phyloP scores from a whole-genome alignment of 2,329 filamentous ascomycete genomes.

The Talaromyces sp. region DNA sequence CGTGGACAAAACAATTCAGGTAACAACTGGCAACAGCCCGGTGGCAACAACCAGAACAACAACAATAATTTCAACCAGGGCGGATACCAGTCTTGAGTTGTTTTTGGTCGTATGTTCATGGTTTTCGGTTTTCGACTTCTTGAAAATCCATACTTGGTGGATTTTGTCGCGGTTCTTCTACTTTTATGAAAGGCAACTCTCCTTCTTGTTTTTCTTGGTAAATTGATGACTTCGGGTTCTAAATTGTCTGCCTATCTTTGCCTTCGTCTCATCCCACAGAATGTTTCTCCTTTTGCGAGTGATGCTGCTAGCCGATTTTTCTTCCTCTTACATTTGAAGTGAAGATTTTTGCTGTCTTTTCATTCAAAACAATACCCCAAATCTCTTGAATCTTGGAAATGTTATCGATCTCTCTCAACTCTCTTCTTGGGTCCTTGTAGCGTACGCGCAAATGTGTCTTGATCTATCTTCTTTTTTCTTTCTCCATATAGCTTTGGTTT shows the following conservation, averaged over 20 bases:
- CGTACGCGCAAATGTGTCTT: conserved; percentile 28
- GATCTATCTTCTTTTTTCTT: conserved; percentile 15
- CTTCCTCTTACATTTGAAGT: conserved; percentile 36
- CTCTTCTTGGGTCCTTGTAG: conserved; percentile 20
- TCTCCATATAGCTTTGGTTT: background rate
- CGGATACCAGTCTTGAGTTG: conserved; percentile 53
- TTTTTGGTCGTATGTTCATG: conserved; percentile 12
- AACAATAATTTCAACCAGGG: conserved; percentile 56
- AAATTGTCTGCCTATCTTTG: conserved; percentile 18
- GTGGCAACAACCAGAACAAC: conserved; percentile 42
- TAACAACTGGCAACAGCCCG: conserved; percentile 50
- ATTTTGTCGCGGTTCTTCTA: conserved; percentile 9
- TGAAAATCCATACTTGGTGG: conserved; percentile 5
- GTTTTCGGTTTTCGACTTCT: background rate
- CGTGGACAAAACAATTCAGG: conserved; percentile 59
- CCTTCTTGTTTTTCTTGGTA: conserved; percentile 17
- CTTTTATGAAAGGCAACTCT: conserved; percentile 17
- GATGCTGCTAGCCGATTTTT: conserved; percentile 34
- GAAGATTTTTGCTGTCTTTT: conserved; percentile 39
- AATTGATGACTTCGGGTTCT: conserved; percentile 21
- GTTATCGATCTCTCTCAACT: conserved; percentile 17
- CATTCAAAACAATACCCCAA: conserved; percentile 39
- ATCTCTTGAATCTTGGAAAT: conserved; percentile 26
- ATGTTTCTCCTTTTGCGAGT: conserved; percentile 25
- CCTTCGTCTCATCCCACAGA: conserved; percentile 15